These are phyloP conservation scores for Tetrahymena thermophila DNA, from an alignment of 73 alveolate genomes.

Conservation along the genomic window DNA sequence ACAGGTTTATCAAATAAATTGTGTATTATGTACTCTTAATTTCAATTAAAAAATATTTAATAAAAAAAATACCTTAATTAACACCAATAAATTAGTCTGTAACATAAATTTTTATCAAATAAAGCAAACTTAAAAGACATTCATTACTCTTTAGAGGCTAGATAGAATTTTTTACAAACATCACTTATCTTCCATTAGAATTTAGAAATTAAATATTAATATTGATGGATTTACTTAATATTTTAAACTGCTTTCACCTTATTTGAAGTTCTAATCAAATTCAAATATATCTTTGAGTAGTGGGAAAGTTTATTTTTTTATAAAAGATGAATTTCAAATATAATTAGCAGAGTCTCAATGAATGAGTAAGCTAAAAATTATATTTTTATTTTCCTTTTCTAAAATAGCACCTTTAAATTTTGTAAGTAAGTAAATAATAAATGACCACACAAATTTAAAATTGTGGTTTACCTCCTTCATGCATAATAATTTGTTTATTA, in stretches of 20 bases:
- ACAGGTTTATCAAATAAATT: too few species aligned
- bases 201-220: background rate
- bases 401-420: background rate
- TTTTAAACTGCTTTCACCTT: conserved; percentile 8
- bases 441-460: background rate
- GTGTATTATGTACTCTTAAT: too few species aligned
- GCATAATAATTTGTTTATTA: conserved; percentile 71
- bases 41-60: too few species aligned
- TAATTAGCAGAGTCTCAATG: conserved; percentile 54
- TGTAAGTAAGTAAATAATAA: background rate
- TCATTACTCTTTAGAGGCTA: background rate
- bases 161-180: background rate
- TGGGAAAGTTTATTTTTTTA: conserved; percentile 50
- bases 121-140: background rate
- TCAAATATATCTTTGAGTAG: conserved; percentile 33
- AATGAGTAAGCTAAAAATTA: conserved; percentile 49
- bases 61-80: too few species aligned
- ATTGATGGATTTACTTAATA: conserved; percentile 25
- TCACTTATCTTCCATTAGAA: background rate
- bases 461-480: conserved; percentile 72
- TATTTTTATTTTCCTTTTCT: conserved; percentile 42
- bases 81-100: background rate
- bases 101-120: background rate
- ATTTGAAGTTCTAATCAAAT: conserved; percentile 21
- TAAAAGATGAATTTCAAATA: conserved; percentile 57